phyloP scores from a whole-genome alignment of 2,329 filamentous ascomycete species.

The Fusarium graminum region DNA sequence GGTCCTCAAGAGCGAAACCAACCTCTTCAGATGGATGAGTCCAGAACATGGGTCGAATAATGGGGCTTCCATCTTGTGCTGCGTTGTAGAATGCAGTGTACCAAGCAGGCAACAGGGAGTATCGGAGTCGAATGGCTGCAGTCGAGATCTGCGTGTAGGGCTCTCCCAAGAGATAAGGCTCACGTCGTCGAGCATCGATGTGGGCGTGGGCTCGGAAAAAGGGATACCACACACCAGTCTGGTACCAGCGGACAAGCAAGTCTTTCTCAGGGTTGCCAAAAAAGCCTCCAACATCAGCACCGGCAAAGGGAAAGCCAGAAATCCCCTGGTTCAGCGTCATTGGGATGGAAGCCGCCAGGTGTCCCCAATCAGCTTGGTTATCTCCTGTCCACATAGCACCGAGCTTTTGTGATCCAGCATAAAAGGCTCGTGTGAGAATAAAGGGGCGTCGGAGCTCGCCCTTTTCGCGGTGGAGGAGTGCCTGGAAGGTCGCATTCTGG shows the following conservation, averaged over 20 bases:
- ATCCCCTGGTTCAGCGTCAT: conserved; percentile 96
- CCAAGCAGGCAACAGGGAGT: conserved; percentile 91
- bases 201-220: conserved; percentile 98
- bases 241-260: conserved; percentile 93
- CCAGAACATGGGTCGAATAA: conserved; percentile 93
- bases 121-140: conserved; percentile 87
- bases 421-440: conserved; percentile 92
- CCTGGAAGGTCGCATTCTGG: conserved; percentile 92
- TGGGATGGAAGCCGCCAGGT: conserved; percentile 88
- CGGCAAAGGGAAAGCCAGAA: conserved; percentile 91
- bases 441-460: conserved; percentile 90
- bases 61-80: conserved; percentile 83
- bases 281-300: conserved; percentile 97
- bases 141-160: conserved; percentile 90
- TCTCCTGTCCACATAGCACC: conserved; percentile 99
- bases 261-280: conserved; percentile 97
- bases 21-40: conserved; percentile 87
- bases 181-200: conserved; percentile 92
- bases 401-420: conserved; percentile 86
- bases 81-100: conserved; percentile 97
- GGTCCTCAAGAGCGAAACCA: conserved; percentile 91
- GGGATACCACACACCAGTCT: conserved; percentile 95
- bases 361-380: conserved; percentile 93
- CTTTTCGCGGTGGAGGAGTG: conserved; percentile 85
- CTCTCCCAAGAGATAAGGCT: conserved; percentile 89